phyloP scores from a whole-genome alignment of 495 filamentous ascomycete genomes.

The Annulohypoxylon maeteangense region DNA sequence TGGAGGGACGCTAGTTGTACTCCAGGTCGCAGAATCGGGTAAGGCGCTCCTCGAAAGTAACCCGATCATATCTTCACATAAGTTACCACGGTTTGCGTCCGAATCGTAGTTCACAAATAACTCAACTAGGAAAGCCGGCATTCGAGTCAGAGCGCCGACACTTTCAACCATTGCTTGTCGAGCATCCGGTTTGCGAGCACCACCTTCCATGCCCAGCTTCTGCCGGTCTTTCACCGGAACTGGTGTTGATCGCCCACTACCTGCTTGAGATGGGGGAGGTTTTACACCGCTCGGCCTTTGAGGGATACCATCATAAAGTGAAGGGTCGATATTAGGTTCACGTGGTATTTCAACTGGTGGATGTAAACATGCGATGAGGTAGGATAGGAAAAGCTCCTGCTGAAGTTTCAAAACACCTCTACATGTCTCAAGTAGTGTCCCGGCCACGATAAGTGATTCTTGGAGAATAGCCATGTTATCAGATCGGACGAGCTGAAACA shows the following conservation, averaged over 20 bases:
- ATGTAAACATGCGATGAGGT: constrained; percentile 92
- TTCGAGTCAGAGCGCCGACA: constrained; percentile 87
- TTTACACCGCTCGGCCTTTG: constrained; percentile 89
- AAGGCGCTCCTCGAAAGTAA: constrained; percentile 93
- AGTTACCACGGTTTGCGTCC: constrained; percentile 87
- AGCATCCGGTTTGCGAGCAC: constrained; percentile 89
- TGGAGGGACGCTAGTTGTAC: constrained; percentile 96
- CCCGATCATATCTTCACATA: constrained; percentile 96
- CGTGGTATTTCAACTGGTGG: constrained; percentile 90
- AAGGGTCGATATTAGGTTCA: constrained; percentile 89
- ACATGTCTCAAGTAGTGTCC: constrained; percentile 90
- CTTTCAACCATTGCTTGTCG: constrained; percentile 99
- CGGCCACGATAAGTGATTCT: constrained; percentile 89
- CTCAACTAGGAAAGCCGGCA: constrained; percentile 93
- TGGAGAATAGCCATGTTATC: constrained; percentile 95
- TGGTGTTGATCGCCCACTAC: constrained; percentile 88
- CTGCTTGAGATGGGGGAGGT: constrained; percentile 77
- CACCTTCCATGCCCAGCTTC: constrained; percentile 92
- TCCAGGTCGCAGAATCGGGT: constrained; percentile 98
- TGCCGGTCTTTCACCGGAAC: constrained; percentile 94
- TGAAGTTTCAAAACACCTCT: constrained; percentile 94
- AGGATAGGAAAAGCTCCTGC: constrained; percentile 95
- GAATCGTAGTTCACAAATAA: constrained; percentile 99
- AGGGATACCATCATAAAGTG: constrained; percentile 92
- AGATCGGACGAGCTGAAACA: constrained; percentile 96